A percentile compares a stretch with the other conserved stretches of the same genome.
phyloP scores from a whole-genome alignment of 441 rosid genomes.

The Hura crepitans region DNA sequence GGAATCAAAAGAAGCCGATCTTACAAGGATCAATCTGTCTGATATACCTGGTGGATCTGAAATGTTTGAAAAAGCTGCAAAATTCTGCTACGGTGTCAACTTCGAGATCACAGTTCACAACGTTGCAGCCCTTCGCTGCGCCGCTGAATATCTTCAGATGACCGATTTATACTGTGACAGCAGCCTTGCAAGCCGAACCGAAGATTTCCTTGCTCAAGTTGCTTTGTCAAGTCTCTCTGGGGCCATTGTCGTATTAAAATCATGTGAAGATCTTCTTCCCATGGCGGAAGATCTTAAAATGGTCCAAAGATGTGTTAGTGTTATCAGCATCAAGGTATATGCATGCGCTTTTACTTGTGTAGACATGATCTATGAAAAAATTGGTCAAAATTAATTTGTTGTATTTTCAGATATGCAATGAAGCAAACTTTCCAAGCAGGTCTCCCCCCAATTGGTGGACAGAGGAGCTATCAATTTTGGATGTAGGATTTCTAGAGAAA shows the following conservation, averaged over 20 bases:
- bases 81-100: constrained; percentile 82
- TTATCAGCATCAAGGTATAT: constrained; percentile 50
- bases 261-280: constrained; percentile 73
- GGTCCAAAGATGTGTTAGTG: constrained; percentile 62
- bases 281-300: constrained; percentile 61
- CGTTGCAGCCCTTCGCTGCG: constrained; percentile 77
- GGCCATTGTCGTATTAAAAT: constrained; percentile 67
- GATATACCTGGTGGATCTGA: constrained; percentile 84
- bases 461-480: constrained; percentile 73
- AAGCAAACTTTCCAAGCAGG: constrained; percentile 72
- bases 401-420: constrained; percentile 51
- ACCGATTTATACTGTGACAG: constrained; percentile 56
- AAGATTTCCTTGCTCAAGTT: constrained; percentile 75
- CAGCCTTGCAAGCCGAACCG: constrained; percentile 75
- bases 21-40: constrained; percentile 55
- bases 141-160: constrained; percentile 81
- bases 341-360: too few relatives aligned
- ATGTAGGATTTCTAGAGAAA: constrained; percentile 45
- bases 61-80: constrained; percentile 74
- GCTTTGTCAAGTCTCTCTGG: constrained; percentile 76
- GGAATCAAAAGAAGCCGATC: constrained; percentile 59
- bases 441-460: constrained; percentile 97
- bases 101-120: constrained; percentile 83
- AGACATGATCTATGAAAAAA: too few relatives aligned
- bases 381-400: too few relatives aligned